Percentiles rank a stretch among this genome's conserved stretches.
These are phyloP conservation scores for Blastobotrys ciferrii DNA, from an alignment of 1,139 yeast genomes.

Conservation along the genomic window DNA sequence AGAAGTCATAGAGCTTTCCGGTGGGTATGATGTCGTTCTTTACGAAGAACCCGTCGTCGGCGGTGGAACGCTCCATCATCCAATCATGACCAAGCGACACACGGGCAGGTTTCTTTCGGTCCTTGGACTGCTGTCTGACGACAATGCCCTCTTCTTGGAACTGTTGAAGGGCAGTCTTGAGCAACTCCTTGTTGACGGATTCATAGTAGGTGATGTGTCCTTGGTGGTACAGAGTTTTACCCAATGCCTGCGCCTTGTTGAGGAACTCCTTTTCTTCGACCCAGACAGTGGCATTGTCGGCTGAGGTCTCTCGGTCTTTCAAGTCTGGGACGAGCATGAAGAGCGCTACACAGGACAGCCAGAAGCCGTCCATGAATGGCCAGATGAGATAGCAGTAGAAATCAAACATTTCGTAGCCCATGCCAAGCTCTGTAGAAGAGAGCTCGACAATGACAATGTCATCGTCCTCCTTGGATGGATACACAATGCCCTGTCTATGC, in stretches of 20 bases:
- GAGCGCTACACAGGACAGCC: slow-evolving; percentile 42
- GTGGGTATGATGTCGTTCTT: slow-evolving; percentile 25
- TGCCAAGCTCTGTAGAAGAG: slow-evolving; percentile 33
- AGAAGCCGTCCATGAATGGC: slow-evolving; percentile 47
- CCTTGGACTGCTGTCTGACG: slow-evolving; percentile 19
- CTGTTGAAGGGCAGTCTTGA: slow-evolving; percentile 39
- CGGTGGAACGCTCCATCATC: slow-evolving; percentile 20
- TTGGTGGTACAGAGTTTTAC: slow-evolving; percentile 43
- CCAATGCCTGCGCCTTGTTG: slow-evolving; percentile 39
- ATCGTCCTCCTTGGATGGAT: slow-evolving; percentile 20
- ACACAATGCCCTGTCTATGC: slow-evolving; percentile 34
- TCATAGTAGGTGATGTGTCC: slow-evolving; percentile 44
- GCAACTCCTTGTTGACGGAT: slow-evolving; percentile 43
- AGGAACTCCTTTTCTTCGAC: slow-evolving; percentile 37
- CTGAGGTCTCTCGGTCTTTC: slow-evolving; percentile 12
- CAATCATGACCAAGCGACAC: slow-evolving; percentile 23
- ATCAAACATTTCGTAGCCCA: slow-evolving; percentile 40
- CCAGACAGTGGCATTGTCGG: slow-evolving; percentile 24
- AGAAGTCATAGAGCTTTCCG: slow-evolving; percentile 32
- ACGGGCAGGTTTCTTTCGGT: slow-evolving; percentile 16
- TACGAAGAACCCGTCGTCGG: slow-evolving; percentile 5
- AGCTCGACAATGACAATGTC: slow-evolving; percentile 29
- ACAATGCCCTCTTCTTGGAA: slow-evolving; percentile 39
- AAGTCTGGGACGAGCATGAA: slow-evolving; percentile 36
- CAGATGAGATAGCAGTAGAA: slow-evolving; percentile 44